Base-by-base conservation (phyloP, 2,329 filamentous ascomycete species). In the Keithomyces neogunnii region DNA sequence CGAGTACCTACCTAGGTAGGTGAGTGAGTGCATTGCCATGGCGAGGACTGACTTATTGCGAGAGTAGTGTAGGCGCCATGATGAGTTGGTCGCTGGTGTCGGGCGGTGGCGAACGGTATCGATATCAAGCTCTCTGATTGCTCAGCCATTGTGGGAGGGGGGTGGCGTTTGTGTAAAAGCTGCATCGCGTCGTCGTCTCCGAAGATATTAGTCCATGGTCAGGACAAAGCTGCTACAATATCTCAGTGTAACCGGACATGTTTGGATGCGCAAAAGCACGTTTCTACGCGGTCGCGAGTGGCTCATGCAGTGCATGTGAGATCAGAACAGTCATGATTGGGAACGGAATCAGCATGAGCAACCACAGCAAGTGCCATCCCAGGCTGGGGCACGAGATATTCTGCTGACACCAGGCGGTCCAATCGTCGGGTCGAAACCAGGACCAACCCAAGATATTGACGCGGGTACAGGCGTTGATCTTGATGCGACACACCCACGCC, bases 381-480 rank as follows among this genome's bases (percentile, higher is more conserved):
- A 19, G 19, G 19, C 19, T 19, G 19, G 19, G 19, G 19, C 19
- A 19, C 19, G 19, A 19, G 19, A 19, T 19, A 19, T 19, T 19
- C 19, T 19, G 19, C 19, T 19, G 19, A 19, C 19, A 19, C 19
- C 19, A 19, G 19, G 19, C 19, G 19, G 19, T 19, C 19, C 19
- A 19, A 19, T 19, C 19, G 19, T 19, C 19, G 19, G 19, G 19
- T 19, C 19, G 19, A 19, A 19, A 19, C 19, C 19, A 19, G 19
- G 19, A 19, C 19, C 19, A 19, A 19, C 19, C 33, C 38, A 26
- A 13, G 13, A 40, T 19, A 8, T 6, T 9, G n/a, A 40, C 40
- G 11, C 40, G 40, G 40, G 8, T 36, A 42, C 47, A 42, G 45
- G 46, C 50, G 45, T 38, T 40, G 19, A 29, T 36, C 36, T 51